A percentile compares a stretch with the other conserved stretches of the same genome.
Conservation (phyloP, 192 early-diverging fungal genomes). For the Nowakowskiella sp. region DNA sequence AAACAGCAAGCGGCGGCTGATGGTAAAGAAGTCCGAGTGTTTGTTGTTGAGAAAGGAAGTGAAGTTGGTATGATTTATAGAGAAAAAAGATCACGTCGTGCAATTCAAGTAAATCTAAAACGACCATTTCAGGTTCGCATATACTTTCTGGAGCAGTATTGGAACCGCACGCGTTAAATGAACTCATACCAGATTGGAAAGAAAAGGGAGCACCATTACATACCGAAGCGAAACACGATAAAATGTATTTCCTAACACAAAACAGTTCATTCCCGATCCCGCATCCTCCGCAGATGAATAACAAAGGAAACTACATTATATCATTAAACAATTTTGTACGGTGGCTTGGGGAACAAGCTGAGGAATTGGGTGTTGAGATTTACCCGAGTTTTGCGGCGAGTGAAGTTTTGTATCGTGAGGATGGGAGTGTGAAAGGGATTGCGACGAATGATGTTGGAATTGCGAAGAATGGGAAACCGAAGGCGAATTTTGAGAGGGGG, state of each 20-base stretch:
- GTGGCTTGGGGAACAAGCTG: conserved; percentile 96
- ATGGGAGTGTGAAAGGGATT: conserved; percentile 87
- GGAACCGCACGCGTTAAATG: conserved; percentile 84
- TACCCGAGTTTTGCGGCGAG: conserved; percentile 88
- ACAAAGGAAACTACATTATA: conserved; percentile 96
- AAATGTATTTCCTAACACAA: conserved; percentile 77
- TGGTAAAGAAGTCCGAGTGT: conserved; percentile 79
- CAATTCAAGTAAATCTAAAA: conserved; percentile 7
- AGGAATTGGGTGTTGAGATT: conserved; percentile 90
- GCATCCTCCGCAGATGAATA: conserved; percentile 92
- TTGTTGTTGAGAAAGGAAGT: conserved; percentile 88
- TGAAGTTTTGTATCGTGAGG: conserved; percentile 85
- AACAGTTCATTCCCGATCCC: conserved; percentile 69
- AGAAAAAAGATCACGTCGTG: conserved; percentile 4
- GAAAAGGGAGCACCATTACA: conserved; percentile 89
- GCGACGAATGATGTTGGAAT: conserved; percentile 94
- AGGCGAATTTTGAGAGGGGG: conserved; percentile 86
- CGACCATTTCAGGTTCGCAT: conserved; percentile 63
- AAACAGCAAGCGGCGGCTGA: conserved; percentile 79
- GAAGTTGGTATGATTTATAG: conserved; percentile 87
- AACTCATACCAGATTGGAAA: conserved; percentile 97
- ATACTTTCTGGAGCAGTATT: conserved; percentile 92
- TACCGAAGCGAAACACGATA: conserved; percentile 73
- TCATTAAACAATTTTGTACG: conserved; percentile 86
- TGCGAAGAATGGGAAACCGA: conserved; percentile 77